phyloP scores from a whole-genome alignment of 768 basidiomycete genomes.

The Thelephora ganbajun region DNA sequence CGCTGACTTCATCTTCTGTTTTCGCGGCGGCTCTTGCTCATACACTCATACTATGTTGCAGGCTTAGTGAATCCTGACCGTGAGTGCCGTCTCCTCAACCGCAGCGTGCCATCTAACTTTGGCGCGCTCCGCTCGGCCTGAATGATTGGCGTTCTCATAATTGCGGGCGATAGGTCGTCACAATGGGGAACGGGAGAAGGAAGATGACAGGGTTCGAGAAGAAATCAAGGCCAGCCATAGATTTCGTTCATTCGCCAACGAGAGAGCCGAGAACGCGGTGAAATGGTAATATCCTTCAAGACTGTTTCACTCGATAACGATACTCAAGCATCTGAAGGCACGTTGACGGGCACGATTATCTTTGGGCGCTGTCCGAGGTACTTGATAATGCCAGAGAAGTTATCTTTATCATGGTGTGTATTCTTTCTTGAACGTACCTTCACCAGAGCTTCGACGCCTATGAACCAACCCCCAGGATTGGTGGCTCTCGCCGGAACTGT shows the following conservation, averaged over 20 bases:
- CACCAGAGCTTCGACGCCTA: not conserved
- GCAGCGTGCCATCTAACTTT: not conserved
- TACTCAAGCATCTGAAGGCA: slow-evolving; percentile 32
- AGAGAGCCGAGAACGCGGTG: slow-evolving; percentile 54
- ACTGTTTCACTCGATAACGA: slow-evolving; percentile 1
- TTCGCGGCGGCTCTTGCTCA: too few species aligned
- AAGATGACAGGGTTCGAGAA: slow-evolving; percentile 53
- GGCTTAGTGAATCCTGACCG: slow-evolving; percentile 21
- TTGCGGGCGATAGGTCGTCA: slow-evolving; percentile 33
- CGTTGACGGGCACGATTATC: slow-evolving; percentile 92
- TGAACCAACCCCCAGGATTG: slow-evolving; percentile 38
- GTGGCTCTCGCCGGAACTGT: slow-evolving; percentile 94
- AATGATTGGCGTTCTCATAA: slow-evolving; percentile 1
- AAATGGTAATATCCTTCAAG: slow-evolving; percentile 49
- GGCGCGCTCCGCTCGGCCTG: not conserved
- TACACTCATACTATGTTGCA: slow-evolving; percentile 5
- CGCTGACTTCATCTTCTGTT: too few species aligned
- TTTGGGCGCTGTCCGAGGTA: slow-evolving; percentile 88
- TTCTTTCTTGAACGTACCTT: not conserved
- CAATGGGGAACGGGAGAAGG: slow-evolving; percentile 61
- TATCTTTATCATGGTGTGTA: slow-evolving; percentile 72
- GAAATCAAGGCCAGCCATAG: slow-evolving; percentile 72
- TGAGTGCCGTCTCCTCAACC: too few species aligned
- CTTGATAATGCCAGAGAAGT: slow-evolving; percentile 68
- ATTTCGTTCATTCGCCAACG: slow-evolving; percentile 71